phyloP scores from a whole-genome alignment of 768 basidiomycete genomes.

The Leccinum truebloodii region DNA sequence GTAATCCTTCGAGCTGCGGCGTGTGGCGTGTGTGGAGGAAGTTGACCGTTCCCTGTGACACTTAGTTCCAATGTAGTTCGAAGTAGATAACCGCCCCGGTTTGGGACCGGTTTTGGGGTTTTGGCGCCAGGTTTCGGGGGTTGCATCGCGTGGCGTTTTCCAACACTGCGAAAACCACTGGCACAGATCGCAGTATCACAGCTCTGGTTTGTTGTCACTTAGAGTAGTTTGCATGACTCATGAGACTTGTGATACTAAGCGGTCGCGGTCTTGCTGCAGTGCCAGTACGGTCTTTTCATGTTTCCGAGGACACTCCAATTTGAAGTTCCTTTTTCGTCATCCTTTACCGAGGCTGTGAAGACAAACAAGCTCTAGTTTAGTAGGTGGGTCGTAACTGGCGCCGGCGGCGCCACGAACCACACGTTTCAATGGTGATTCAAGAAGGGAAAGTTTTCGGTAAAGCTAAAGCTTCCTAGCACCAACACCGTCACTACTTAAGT shows the following conservation, averaged over 20 bases:
- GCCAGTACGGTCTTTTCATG: background rate
- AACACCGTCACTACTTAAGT: background rate
- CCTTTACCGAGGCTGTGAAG: background rate
- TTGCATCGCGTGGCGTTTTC: background rate
- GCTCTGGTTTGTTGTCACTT: background rate
- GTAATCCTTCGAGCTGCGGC: no score
- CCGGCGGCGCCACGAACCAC: no score
- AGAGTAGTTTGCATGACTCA: no score
- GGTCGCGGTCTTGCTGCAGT: background rate
- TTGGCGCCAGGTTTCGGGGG: no score
- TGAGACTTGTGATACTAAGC: background rate
- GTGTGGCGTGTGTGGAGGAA: no score
- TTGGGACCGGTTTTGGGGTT: background rate
- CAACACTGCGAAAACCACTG: no score
- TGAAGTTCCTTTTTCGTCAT: background rate
- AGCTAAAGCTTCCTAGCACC: background rate
- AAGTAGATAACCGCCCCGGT: background rate
- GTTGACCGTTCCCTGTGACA: no score
- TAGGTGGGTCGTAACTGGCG: background rate
- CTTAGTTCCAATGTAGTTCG: background rate
- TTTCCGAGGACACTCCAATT: background rate
- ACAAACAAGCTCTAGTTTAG: background rate
- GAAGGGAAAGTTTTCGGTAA: background rate
- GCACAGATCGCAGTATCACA: no score
- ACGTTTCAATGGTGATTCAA: background rate